Conservation (phyloP, 192 early-diverging fungal species). For the Haplosporangium gracile region DNA sequence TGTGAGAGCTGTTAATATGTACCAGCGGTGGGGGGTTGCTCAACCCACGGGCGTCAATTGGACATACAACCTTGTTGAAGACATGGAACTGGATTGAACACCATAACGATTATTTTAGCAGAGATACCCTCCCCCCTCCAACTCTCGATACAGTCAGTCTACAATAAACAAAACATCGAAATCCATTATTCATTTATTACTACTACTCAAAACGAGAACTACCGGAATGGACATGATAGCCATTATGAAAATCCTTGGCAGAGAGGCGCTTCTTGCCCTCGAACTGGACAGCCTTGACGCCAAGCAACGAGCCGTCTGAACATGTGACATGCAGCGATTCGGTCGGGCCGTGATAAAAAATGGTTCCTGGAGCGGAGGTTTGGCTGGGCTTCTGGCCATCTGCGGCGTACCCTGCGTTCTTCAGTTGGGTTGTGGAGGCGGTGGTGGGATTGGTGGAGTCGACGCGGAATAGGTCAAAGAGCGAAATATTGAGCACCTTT, state of each 20-base stretch:
- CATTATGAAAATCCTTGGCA: constrained; percentile 79
- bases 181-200: not conserved
- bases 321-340: constrained; percentile 65
- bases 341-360: constrained; percentile 27
- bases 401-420: constrained; percentile 9
- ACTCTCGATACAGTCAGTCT: too few species aligned
- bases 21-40: constrained; percentile 37
- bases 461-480: constrained; percentile 33
- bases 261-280: constrained; percentile 69
- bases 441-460: not conserved
- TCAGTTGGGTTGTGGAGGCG: not conserved
- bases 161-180: too few species aligned
- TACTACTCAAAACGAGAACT: constrained; percentile 43
- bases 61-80: constrained; percentile 6
- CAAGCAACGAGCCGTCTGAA: constrained; percentile 65
- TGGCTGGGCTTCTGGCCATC: constrained; percentile 8
- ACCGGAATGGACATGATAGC: constrained; percentile 66
- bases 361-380: constrained; percentile 27
- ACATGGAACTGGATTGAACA: not conserved
- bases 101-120: not conserved
- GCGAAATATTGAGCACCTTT: constrained; percentile 55
- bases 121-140: too few species aligned
- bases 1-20: constrained; percentile 45
- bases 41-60: constrained; percentile 11
- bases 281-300: constrained; percentile 64